These are phyloP conservation scores for Triticum urartu DNA, from an alignment of 176 grass and related monocot genomes.

Conservation along the genomic window DNA sequence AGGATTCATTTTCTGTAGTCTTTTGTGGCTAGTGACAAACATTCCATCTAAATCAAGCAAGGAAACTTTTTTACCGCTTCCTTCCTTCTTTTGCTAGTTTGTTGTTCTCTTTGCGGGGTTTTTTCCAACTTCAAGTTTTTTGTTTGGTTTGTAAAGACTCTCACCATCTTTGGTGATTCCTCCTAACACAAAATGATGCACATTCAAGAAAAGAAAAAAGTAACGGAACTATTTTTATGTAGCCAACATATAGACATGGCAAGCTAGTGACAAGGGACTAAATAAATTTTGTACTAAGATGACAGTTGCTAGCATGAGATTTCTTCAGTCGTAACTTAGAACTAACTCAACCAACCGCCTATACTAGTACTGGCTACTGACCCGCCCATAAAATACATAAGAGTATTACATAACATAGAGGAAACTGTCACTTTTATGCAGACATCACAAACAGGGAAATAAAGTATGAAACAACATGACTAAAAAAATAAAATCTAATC, in stretches of 20 bases:
- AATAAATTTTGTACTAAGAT: neutral
- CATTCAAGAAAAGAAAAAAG: neutral
- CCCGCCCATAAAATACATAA: neutral
- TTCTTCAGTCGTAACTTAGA: neutral
- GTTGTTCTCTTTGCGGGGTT: no score
- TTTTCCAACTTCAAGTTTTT: no score
- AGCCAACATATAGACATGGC: neutral
- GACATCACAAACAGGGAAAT: neutral
- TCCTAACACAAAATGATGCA: no score
- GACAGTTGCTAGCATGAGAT: neutral
- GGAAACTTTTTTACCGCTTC: neutral
- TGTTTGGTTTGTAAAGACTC: no score
- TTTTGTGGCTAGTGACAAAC: neutral
- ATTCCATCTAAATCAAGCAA: slow-evolving; percentile 9
- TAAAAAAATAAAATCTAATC: neutral
- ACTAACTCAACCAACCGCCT: slow-evolving; percentile 35
- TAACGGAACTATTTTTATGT: neutral
- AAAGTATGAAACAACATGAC: neutral
- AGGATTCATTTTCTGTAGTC: neutral
- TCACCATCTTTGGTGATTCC: no score
- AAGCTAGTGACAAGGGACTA: neutral
- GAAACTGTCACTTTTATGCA: neutral
- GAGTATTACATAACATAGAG: neutral
- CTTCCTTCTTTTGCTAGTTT: no score
- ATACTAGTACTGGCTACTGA: neutral